Evolutionary conservation across 306 rosid species (phyloP), one percentile per base, ranked within the genome.

Genomic region (Cucurbita moschata): DNA sequence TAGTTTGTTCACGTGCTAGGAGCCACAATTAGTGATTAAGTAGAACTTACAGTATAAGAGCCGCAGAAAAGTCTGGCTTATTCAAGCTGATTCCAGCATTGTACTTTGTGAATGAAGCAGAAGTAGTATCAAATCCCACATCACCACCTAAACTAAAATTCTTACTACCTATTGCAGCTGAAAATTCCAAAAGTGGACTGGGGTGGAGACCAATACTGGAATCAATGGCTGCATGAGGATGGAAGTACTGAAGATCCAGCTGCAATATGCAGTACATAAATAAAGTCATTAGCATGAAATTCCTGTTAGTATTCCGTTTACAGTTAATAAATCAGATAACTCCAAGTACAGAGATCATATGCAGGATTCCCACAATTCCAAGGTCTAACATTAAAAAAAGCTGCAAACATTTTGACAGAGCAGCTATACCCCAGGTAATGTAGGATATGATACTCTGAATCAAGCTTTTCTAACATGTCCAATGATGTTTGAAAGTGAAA

Each of bases 161-260:
- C 79, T 83, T 88, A 77, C 90, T 86, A 39, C 98, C 98, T 73
- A 93, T 81, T 55, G 98, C 81, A 56, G 87, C 90, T 14, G 98
- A 86, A 67, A 93, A 73, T 82, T 88, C 96, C 83, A 93, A 83
- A 64, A 82, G 87, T 78, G 96, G 98, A 73, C 84, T 79, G 59
- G 98, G 96, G 75, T 87, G 87, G 84, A 93, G 79, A 72, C 96
- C 96, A 76, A 93, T 90, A 79, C 97, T 93, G 82, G 96, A 88
- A 81, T 88, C 89, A 73, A 90, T 46, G 55, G 90, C 89, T 8
- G 94, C 98, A 81, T 85, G 98, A 70, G 98, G 97, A 82, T 90
- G 97, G 60, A 82, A 81, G 83, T 93, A 90, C 78, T 86, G 89
- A 79, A 93, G 85, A 60, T 88, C 97, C 86, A 93, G 81, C 98